Evolutionary conservation across 768 basidiomycete genomes (phyloP).

Genomic region (Panaeolus cyanescens): DNA sequence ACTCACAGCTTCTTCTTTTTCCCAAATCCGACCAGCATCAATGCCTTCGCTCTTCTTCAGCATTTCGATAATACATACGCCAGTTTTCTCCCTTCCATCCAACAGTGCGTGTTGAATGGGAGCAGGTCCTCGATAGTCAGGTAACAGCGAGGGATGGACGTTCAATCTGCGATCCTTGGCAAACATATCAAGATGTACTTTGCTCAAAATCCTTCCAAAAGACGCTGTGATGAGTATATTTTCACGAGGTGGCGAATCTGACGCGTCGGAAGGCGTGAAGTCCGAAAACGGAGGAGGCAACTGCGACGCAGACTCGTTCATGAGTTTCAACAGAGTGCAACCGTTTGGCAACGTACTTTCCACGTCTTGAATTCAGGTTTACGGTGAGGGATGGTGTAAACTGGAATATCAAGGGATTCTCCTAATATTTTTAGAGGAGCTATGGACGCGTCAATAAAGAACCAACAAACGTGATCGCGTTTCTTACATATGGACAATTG

Average conservation of each 20-base stretch:
- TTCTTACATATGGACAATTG: slow-evolving; percentile 53
- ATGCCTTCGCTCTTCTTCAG: slow-evolving; percentile 67
- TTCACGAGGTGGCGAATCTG: slow-evolving; percentile 28
- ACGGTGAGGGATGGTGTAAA: slow-evolving; percentile 61
- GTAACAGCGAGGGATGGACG: slow-evolving; percentile 88
- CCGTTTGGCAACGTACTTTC: slow-evolving; percentile 44
- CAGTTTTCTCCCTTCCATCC: slow-evolving; percentile 66
- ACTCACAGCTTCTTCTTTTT: slow-evolving; percentile 52
- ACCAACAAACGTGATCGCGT: neutral
- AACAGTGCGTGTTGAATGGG: slow-evolving; percentile 86
- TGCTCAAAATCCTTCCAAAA: slow-evolving; percentile 84
- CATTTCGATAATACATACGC: slow-evolving; percentile 84
- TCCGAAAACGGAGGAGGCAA: slow-evolving; percentile 30
- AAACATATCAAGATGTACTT: slow-evolving; percentile 62
- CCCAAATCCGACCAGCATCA: slow-evolving; percentile 79
- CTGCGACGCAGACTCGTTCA: slow-evolving; percentile 31
- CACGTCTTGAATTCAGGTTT: slow-evolving; percentile 65
- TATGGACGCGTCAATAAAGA: slow-evolving; percentile 27
- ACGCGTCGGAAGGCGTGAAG: slow-evolving; percentile 5
- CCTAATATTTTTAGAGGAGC: slow-evolving; percentile 73
- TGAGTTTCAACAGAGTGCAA: neutral
- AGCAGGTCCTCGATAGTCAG: slow-evolving; percentile 86
- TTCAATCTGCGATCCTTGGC: slow-evolving; percentile 65
- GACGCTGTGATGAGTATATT: slow-evolving; percentile 85
- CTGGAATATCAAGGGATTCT: slow-evolving; percentile 50